Conservation (phyloP, 108 stramenopile genomes). For the Aureococcus anophagefferens region DNA sequence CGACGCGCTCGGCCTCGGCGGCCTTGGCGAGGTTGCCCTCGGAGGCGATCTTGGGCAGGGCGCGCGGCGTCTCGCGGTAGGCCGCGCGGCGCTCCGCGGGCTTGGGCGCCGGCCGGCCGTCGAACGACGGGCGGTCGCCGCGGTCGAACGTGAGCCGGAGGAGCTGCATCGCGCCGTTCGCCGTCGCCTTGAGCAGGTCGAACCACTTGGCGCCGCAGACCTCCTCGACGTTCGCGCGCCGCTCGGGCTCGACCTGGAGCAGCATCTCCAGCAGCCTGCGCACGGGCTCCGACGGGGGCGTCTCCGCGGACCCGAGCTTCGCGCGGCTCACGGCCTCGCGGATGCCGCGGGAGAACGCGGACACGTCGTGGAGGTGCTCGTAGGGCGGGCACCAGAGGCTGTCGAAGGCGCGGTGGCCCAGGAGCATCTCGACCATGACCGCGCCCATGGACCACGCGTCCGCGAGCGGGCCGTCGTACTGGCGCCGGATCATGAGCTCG, state of each 20-base stretch:
- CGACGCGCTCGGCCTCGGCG: too few relatives aligned
- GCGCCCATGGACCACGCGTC: not conserved
- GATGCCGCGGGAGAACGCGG: not conserved
- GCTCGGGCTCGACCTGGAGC: not conserved
- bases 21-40: too few relatives aligned
- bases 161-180: not conserved
- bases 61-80: too few relatives aligned
- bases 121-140: too few relatives aligned
- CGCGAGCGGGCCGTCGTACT: not conserved
- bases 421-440: not conserved
- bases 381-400: not conserved
- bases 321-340: not conserved
- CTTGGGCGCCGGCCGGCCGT: too few relatives aligned
- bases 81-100: too few relatives aligned
- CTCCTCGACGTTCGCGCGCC: not conserved
- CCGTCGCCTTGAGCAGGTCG: not conserved
- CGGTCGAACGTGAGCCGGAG: not conserved
- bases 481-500: not conserved
- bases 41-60: too few relatives aligned
- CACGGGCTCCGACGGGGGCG: not conserved
- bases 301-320: not conserved
- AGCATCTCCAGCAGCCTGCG: not conserved
- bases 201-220: not conserved
- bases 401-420: not conserved
- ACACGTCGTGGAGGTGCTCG: not conserved